These are phyloP conservation scores for Calonectria pauciramosa DNA, from an alignment of 2,329 filamentous ascomycete species.

Conservation along the genomic window DNA sequence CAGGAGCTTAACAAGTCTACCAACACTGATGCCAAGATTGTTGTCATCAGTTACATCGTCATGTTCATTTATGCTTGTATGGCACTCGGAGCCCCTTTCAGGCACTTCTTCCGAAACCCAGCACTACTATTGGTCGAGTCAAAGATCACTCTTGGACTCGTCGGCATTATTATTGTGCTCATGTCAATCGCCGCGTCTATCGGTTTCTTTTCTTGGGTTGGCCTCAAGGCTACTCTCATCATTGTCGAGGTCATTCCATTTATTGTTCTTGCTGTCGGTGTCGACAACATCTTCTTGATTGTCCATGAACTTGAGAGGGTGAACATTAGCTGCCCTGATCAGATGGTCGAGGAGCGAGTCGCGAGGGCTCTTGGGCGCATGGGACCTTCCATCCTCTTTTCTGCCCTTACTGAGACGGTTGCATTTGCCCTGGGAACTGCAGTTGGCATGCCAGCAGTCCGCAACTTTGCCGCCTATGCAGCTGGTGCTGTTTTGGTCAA, in stretches of 20 bases:
- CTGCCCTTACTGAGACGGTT: conserved; percentile 93
- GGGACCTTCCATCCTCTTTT: conserved; percentile 96
- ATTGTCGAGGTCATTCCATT: conserved; percentile 99
- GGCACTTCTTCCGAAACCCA: conserved; percentile 85
- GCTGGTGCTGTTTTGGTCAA: conserved; percentile 98
- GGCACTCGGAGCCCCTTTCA: conserved; percentile 87
- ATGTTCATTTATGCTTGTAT: conserved; percentile 99
- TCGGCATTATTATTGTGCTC: conserved; percentile 93
- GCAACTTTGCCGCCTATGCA: conserved; percentile 97
- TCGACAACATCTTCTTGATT: conserved; percentile 99
- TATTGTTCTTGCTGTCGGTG: conserved; percentile 93
- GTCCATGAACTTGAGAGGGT: conserved; percentile 98
- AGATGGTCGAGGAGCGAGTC: conserved; percentile 87
- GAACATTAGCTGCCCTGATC: conserved; percentile 91
- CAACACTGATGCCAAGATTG: conserved; percentile 97
- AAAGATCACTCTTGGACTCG: conserved; percentile 95
- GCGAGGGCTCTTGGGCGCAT: conserved; percentile 93
- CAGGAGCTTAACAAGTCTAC: conserved; percentile 98
- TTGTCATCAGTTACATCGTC: conserved; percentile 95
- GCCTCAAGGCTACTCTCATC: conserved; percentile 95
- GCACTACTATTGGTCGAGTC: conserved; percentile 91
- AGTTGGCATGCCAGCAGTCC: conserved; percentile 97
- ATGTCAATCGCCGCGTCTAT: conserved; percentile 98
- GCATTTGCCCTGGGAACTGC: conserved; percentile 94
- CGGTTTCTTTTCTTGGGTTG: conserved; percentile 91